Evolutionary conservation across 345 rosid genomes (phyloP).

Genomic region (Brassica nigra): DNA sequence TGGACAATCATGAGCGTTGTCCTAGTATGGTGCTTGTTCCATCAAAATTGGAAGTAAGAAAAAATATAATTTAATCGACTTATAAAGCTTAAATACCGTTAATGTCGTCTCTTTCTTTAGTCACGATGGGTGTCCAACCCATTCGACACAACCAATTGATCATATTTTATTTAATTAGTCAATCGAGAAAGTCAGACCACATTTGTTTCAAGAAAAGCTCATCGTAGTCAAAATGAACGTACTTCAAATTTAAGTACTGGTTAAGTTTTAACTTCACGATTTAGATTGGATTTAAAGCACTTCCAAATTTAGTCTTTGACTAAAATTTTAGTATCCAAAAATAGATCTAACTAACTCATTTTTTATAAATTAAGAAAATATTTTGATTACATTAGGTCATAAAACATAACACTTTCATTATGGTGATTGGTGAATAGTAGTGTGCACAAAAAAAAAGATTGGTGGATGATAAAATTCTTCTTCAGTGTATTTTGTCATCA

Average conservation of each 20-base stretch:
- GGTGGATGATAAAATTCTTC: no score
- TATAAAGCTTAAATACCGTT: neutral
- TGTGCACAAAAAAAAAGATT: no score
- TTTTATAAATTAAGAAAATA: neutral
- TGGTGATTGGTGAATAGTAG: neutral
- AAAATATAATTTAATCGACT: neutral
- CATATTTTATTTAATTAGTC: neutral
- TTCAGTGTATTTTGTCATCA: no score
- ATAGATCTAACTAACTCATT: neutral
- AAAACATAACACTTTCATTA: neutral
- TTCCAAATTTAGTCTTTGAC: neutral
- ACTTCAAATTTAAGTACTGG: neutral
- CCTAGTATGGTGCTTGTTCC: neutral
- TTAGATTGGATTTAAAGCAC: neutral
- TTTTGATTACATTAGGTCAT: neutral
- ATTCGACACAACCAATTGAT: neutral
- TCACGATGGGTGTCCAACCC: neutral
- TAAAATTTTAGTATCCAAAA: neutral
- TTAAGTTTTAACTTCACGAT: slow-evolving; percentile 1
- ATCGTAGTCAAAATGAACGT: slow-evolving; percentile 26
- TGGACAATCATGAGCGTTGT: neutral
- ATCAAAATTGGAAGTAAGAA: slow-evolving; percentile 11
- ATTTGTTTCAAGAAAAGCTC: neutral
- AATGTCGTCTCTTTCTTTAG: neutral
- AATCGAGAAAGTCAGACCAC: neutral